Conservation (phyloP, 2,329 filamentous ascomycete species). For the Colletotrichum brevisporum region DNA sequence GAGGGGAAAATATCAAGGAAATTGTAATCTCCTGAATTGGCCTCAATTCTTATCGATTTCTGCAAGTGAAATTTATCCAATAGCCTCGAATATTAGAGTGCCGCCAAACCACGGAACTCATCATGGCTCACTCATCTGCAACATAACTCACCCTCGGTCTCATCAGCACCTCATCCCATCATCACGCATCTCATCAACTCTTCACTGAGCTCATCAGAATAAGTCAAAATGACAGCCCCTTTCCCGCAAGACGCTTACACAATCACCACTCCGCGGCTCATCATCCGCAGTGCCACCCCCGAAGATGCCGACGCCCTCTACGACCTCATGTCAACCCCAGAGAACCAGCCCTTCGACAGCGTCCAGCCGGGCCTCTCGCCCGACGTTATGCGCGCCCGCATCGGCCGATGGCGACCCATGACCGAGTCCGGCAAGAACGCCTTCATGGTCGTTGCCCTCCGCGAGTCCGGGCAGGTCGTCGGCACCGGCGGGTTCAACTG, state of each 20-base stretch:
- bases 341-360: conserved; percentile 36
- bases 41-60: no score
- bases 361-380: conserved; percentile 29
- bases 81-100: no score
- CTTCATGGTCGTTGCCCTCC: conserved; percentile 39
- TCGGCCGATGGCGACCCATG: conserved; percentile 20
- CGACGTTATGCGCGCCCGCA: conserved; percentile 30
- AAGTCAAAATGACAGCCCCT: conserved; percentile 23
- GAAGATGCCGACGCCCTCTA: conserved; percentile 37
- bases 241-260: conserved; percentile 35
- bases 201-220: conserved; percentile 1
- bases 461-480: conserved; percentile 38
- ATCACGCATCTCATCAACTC: background rate
- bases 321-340: conserved; percentile 35
- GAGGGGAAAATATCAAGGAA: no score
- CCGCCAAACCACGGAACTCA: no score
- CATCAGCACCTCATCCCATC: background rate
- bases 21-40: no score
- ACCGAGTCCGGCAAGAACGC: conserved; percentile 40
- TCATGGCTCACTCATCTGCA: no score
- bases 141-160: background rate
- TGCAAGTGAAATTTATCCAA: no score
- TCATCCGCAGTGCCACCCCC: conserved; percentile 52
- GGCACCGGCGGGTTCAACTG: conserved; percentile 43
- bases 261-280: conserved; percentile 59